Evolutionary conservation across 345 rosid genomes (phyloP), one percentile per base, ranked within the genome.

Genomic region (Moricandia moricandioides): DNA sequence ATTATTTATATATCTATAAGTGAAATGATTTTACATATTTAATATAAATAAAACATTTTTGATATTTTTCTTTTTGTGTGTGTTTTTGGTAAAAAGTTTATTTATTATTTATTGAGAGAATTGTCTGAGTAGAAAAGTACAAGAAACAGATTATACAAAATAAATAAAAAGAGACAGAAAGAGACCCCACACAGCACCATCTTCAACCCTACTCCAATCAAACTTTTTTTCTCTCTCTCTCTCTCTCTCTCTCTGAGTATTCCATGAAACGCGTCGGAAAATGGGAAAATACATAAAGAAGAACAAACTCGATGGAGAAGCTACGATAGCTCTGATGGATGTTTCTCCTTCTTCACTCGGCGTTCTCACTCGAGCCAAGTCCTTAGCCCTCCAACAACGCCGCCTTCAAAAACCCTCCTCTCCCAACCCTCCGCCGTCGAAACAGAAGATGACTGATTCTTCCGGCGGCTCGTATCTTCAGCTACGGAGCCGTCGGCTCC

Each of bases 231-330:
- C 9, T 14, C 39, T 43, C 26, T 56, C 49, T 49, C 58, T 62
- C 59, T 40, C 24, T 11, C 13, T 45, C 51, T 45, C 54, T 55
- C 55, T 52, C 55, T 65, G 55, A 49, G 21, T 14, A 5, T 69
- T 30, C 24, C 52, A 81, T 62, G 51, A 45, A 13, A 45, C 63
- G 77, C 70, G 61, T 62, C 52, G 66, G 70, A 61, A 65, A 26
- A 92, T 90, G 97, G 97, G 96, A 5, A 92, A 86, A 85, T 90
- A 89, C 84, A 88, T 94, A 79, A 85, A 45, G 51, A 45, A 92
- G 84, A 77, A 84, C 67, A 89, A 89, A 81, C 69, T 84, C 82
- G 73, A 84, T 4, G 87, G 80, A 24, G 91, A 90, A 68, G 16
- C 76, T 5, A 21, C 24, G 1, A 72, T 87, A 3, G 86, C 97